Evolutionary conservation across 2,329 filamentous ascomycete genomes (phyloP).

Genomic region (Phialemoniopsis sp.): DNA sequence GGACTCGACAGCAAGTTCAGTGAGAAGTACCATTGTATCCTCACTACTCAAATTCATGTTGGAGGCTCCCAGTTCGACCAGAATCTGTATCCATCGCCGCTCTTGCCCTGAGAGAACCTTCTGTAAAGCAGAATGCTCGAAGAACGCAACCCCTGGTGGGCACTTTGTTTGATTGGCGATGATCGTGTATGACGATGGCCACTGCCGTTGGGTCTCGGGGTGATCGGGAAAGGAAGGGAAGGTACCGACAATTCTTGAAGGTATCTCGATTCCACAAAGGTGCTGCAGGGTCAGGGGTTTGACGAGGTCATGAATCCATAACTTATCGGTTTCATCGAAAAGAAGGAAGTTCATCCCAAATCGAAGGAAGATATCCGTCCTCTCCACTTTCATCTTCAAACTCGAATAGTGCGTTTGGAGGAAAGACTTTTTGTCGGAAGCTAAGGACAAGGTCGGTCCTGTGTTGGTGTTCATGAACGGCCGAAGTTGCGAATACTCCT

Average conservation of each 20-base stretch:
- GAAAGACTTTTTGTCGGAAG: not conserved
- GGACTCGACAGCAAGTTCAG: conserved; percentile 47
- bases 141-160: conserved; percentile 36
- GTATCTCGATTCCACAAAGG: conserved; percentile 33
- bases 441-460: not conserved
- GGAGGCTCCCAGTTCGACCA: conserved; percentile 45
- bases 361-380: conserved; percentile 36
- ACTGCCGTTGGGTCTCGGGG: too few relatives aligned
- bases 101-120: conserved; percentile 37
- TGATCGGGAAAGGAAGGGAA: conserved; percentile 19
- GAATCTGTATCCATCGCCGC: conserved; percentile 37
- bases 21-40: conserved; percentile 42
- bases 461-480: conserved; percentile 5
- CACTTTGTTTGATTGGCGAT: conserved; percentile 45
- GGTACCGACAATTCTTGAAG: conserved; percentile 23
- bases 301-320: conserved; percentile 30
- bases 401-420: too few relatives aligned
- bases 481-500: conserved; percentile 10
- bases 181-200: conserved; percentile 50
- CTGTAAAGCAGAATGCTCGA: conserved; percentile 51
- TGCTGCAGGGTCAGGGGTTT: conserved; percentile 35
- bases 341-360: conserved; percentile 42
- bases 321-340: conserved; percentile 31
- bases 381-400: too few relatives aligned
- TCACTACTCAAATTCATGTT: conserved; percentile 57